Base-by-base conservation (phyloP, 495 filamentous ascomycete genomes). In the Rostrohypoxylon terebratum region DNA sequence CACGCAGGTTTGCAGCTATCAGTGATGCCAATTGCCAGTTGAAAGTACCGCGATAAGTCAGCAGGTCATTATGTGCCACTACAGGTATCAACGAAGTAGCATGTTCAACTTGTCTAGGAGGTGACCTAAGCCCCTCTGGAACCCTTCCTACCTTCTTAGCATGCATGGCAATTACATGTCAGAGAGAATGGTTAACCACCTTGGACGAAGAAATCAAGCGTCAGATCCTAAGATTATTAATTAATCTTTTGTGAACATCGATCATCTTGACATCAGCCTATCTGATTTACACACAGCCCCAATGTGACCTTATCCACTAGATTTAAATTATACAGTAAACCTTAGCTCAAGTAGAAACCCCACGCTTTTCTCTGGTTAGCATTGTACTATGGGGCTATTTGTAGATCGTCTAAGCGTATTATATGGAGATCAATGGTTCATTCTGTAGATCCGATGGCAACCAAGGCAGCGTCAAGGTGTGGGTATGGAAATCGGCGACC, bases 401-500 rank as follows among this genome's bases (percentile, higher is more conserved):
- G 18, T 66, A 54, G 53, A 25, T 42, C 31, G 25, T 11, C 21
- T 16, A n/a, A 18, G 47, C 42, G 23, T 51, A 47, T 42, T 34
- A 31, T 18, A 31, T 51, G 31, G n/a, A 45, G 36, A 7, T 55
- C 20, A 10, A 57, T 11, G 18, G 58, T 48, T 51, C 28, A 21
- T 20, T 48, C 14, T 18, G 59, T 36, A 58, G 59, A 51, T 69
- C 44, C 50, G 51, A 69, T 58, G 44, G 40, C 28, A 20, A 34
- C 58, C 21, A 33, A 59, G 13, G 47, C 21, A 21, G 23, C 51
- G 40, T 57, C 6, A 44, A 38, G 31, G 42, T 58, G 33, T 40
- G 50, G 66, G 34, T 20, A 50, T 21, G 5, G 14, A 14, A 28
- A 23, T 62, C 59, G 59, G 59, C n/a, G 59, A 69, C 51, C 59